Percentiles rank a stretch among this genome's conserved stretches.
Evolutionary conservation across 768 basidiomycete species (phyloP).

Genomic region (Russula dissimulans): DNA sequence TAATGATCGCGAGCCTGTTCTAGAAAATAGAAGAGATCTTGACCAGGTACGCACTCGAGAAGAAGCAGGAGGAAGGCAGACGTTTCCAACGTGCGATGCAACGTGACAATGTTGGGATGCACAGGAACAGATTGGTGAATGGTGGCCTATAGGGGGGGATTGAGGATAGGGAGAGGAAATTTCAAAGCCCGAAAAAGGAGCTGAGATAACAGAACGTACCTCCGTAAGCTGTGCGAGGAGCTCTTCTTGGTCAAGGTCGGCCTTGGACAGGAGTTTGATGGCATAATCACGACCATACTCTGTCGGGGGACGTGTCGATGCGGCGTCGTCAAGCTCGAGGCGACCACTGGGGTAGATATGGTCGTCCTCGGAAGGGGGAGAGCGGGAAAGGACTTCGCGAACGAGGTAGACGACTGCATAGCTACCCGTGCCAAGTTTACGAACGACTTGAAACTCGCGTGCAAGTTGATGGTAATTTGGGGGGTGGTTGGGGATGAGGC

Average conservation of each 20-base stretch:
- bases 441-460: slow-evolving; percentile 72
- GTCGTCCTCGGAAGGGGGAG: slow-evolving; percentile 28
- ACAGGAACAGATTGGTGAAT: slow-evolving; percentile 88
- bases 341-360: slow-evolving; percentile 44
- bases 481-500: slow-evolving; percentile 39
- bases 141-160: slow-evolving; percentile 53
- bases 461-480: slow-evolving; percentile 41
- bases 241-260: slow-evolving; percentile 82
- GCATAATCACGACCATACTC: slow-evolving; percentile 78
- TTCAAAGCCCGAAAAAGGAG: neutral
- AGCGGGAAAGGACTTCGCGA: slow-evolving; percentile 47
- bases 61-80: slow-evolving; percentile 84
- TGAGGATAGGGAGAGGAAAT: slow-evolving; percentile 1
- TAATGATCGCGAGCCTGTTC: slow-evolving; percentile 90
- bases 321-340: slow-evolving; percentile 28
- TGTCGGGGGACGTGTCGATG: slow-evolving; percentile 26
- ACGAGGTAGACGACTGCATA: slow-evolving; percentile 95
- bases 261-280: slow-evolving; percentile 95
- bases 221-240: slow-evolving; percentile 86
- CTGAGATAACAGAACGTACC: slow-evolving; percentile 34
- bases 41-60: slow-evolving; percentile 92
- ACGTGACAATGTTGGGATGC: slow-evolving; percentile 91
- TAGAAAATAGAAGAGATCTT: slow-evolving; percentile 97
- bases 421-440: slow-evolving; percentile 78
- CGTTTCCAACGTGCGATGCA: slow-evolving; percentile 90